Percentiles rank a stretch among this genome's conserved stretches.
These are phyloP conservation scores for Penicillium antarcticum DNA, from an alignment of 495 filamentous ascomycete species.

Conservation along the genomic window DNA sequence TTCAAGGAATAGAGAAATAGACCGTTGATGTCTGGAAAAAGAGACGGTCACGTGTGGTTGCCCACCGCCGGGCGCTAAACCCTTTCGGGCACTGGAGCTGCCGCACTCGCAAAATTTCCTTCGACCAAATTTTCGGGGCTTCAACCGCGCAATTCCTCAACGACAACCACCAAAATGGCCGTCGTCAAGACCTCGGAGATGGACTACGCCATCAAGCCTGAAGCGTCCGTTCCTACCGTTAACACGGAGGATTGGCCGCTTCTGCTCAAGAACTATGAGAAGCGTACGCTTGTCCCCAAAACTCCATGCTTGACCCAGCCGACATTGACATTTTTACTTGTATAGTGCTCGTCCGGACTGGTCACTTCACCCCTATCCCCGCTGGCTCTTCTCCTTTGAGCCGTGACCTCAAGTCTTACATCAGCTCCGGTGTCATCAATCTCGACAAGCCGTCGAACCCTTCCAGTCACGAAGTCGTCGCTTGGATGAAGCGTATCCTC, in stretches of 20 bases:
- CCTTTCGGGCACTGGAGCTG: conserved; percentile 25
- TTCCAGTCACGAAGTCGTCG: conserved; percentile 95
- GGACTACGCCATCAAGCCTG: conserved; percentile 86
- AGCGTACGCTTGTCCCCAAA: conserved; percentile 50
- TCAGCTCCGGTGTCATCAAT: conserved; percentile 96
- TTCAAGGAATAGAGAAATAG: too few relatives aligned
- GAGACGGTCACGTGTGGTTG: conserved; percentile 6
- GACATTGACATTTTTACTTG: conserved; percentile 12
- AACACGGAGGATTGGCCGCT: conserved; percentile 83
- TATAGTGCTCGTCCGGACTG: conserved; percentile 78
- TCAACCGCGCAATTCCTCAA: conserved; percentile 22
- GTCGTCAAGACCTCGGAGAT: conserved; percentile 59
- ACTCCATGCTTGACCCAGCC: conserved; percentile 16
- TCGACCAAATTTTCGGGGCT: conserved; percentile 28
- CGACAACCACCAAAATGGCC: conserved; percentile 45
- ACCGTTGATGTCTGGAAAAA: too few relatives aligned
- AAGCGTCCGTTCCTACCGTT: conserved; percentile 63
- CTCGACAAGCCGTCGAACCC: conserved; percentile 98
- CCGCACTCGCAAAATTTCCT: conserved; percentile 38
- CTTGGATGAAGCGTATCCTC: conserved; percentile 96
- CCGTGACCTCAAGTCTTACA: conserved; percentile 92
- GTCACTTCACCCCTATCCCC: conserved; percentile 92
- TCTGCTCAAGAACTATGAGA: conserved; percentile 88
- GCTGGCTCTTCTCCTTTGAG: conserved; percentile 79
- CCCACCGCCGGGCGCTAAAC: conserved; percentile 21